Conservation (phyloP, 2,329 filamentous ascomycete genomes). For the Arthroderma sp. region DNA sequence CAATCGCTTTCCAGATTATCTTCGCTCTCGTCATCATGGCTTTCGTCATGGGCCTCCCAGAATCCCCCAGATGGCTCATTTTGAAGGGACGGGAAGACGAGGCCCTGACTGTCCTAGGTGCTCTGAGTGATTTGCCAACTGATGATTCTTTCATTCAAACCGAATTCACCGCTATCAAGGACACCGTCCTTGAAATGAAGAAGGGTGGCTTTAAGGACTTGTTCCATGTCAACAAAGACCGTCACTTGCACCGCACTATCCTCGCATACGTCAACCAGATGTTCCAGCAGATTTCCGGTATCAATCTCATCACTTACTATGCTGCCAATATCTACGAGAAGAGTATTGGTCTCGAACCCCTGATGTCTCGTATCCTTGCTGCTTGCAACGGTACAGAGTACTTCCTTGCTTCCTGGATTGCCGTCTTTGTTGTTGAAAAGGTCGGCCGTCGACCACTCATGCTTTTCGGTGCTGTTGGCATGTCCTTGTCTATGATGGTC, state of each 20-base stretch:
- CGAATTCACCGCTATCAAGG: conserved; percentile 41
- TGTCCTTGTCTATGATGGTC: conserved; percentile 54
- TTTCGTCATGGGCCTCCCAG: conserved; percentile 39
- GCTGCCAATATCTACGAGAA: conserved; percentile 31
- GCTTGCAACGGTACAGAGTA: conserved; percentile 42
- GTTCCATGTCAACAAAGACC: conserved; percentile 45
- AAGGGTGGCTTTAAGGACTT: conserved; percentile 43
- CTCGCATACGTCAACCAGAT: conserved; percentile 46
- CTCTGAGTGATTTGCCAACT: conserved; percentile 34
- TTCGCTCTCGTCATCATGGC: conserved; percentile 40
- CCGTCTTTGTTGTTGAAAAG: conserved; percentile 38
- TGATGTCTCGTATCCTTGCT: conserved; percentile 38
- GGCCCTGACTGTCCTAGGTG: conserved; percentile 34
- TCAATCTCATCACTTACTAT: conserved; percentile 35
- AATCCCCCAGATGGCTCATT: conserved; percentile 47
- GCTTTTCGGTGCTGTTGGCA: conserved; percentile 53
- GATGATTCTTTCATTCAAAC: conserved; percentile 33
- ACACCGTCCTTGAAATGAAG: conserved; percentile 38
- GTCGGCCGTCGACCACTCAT: conserved; percentile 52
- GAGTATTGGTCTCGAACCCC: conserved; percentile 26
- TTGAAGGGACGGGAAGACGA: conserved; percentile 42
- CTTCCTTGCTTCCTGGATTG: conserved; percentile 38
- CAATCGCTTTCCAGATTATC: conserved; percentile 45
- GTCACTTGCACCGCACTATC: conserved; percentile 42
- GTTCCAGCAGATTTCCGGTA: conserved; percentile 38